Evolutionary conservation across 805 yeast genomes (phyloP).

Genomic region (Candida railenensis): DNA sequence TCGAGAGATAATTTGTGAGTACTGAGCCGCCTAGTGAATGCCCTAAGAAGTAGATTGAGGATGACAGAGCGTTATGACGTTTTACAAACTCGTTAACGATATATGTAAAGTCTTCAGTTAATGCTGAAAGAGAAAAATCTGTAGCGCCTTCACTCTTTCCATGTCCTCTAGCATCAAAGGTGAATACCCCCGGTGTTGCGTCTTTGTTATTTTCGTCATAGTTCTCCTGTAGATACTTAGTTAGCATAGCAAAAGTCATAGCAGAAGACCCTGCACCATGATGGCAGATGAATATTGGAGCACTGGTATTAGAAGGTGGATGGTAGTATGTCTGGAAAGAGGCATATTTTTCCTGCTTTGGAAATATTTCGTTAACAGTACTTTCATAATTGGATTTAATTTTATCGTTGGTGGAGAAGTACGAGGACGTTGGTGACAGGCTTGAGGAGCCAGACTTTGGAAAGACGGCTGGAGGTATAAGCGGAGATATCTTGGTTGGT

Average conservation of each 20-base stretch:
- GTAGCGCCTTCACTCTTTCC: slow-evolving; percentile 38
- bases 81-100: slow-evolving; percentile 41
- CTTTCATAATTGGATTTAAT: not conserved
- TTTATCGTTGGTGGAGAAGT: not conserved
- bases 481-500: not conserved
- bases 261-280: slow-evolving; percentile 97
- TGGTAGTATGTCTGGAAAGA: slow-evolving; percentile 51
- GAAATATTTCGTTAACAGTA: not conserved
- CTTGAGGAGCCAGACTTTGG: not conserved
- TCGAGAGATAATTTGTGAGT: slow-evolving; percentile 50
- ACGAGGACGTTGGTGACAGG: not conserved
- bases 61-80: slow-evolving; percentile 10
- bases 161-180: slow-evolving; percentile 86
- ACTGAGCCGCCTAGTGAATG: slow-evolving; percentile 95
- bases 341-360: slow-evolving; percentile 2
- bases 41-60: slow-evolving; percentile 64
- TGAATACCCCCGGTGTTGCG: slow-evolving; percentile 53
- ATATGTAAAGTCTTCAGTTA: slow-evolving; percentile 57
- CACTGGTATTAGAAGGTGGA: slow-evolving; percentile 41
- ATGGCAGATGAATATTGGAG: slow-evolving; percentile 70
- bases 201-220: slow-evolving; percentile 2
- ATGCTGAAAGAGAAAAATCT: slow-evolving; percentile 45
- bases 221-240: slow-evolving; percentile 28
- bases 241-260: slow-evolving; percentile 65
- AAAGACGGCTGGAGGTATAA: slow-evolving; percentile 1